Percentiles rank a stretch among this genome's conserved stretches.
These are phyloP conservation scores for Malbranchea zuffiana DNA, from an alignment of 2,329 filamentous ascomycete genomes.

Conservation along the genomic window DNA sequence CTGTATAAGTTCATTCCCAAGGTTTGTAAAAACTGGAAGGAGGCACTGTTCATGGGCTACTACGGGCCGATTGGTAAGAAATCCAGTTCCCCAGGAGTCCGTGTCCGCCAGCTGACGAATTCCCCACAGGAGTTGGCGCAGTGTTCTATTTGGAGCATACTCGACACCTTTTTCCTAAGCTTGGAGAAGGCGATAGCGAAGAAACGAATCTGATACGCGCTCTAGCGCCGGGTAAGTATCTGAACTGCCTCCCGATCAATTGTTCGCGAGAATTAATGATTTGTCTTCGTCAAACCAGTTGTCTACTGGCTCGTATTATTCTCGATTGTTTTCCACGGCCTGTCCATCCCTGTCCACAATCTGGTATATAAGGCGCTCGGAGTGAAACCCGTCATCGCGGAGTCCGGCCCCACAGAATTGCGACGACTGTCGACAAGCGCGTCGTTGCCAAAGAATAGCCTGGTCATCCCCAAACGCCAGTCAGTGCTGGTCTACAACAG, in stretches of 20 bases:
- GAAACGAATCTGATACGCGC: constrained; percentile 33
- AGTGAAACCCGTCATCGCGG: constrained; percentile 25
- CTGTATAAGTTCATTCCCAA: constrained; percentile 47
- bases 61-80: constrained; percentile 35
- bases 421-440: constrained; percentile 10
- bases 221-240: constrained; percentile 29
- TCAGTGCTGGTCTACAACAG: constrained; percentile 9
- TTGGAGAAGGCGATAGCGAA: constrained; percentile 29
- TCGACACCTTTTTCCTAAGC: constrained; percentile 33
- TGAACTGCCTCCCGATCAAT: neutral
- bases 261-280: neutral
- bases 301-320: constrained; percentile 39
- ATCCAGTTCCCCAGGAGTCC: neutral
- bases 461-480: constrained; percentile 9
- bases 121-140: constrained; percentile 30
- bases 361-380: constrained; percentile 22
- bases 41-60: constrained; percentile 52
- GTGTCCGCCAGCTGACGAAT: neutral
- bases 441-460: constrained; percentile 24
- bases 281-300: constrained; percentile 18
- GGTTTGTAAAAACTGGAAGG: constrained; percentile 43
- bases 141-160: constrained; percentile 40
- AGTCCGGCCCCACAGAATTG: constrained; percentile 23
- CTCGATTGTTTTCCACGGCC: constrained; percentile 30
- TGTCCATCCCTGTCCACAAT: constrained; percentile 29